Percentiles rank a stretch among this genome's conserved stretches.
Evolutionary conservation across 305 asterid genomes (phyloP).

Genomic region (Caryopteris hybrid): DNA sequence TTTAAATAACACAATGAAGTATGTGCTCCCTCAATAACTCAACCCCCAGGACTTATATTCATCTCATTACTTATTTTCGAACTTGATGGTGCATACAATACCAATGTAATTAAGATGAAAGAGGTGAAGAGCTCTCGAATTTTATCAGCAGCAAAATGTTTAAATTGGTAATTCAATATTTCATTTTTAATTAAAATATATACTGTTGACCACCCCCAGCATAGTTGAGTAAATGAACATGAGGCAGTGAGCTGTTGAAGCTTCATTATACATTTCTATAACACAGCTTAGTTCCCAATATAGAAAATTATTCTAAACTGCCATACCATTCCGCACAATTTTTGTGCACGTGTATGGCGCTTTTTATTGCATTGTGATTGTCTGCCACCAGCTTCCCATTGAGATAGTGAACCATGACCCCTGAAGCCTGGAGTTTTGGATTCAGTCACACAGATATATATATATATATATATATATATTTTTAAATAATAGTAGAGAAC

Average conservation of each 20-base stretch:
- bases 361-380: slow-evolving; percentile 27
- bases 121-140: background rate
- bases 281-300: background rate
- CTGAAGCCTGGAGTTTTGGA: slow-evolving; percentile 58
- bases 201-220: background rate
- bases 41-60: background rate
- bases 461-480: too few relatives aligned
- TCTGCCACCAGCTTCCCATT: slow-evolving; percentile 55
- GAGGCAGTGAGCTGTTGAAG: background rate
- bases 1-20: background rate
- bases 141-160: background rate
- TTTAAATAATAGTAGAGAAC: too few relatives aligned
- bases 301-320: background rate
- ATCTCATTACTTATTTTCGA: background rate
- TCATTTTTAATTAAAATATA: background rate
- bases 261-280: background rate
- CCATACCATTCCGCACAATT: slow-evolving; percentile 83
- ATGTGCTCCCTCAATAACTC: background rate
- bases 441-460: background rate
- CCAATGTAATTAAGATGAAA: background rate
- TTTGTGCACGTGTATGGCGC: slow-evolving; percentile 62
- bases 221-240: background rate
- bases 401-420: slow-evolving; percentile 64
- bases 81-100: background rate
- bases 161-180: background rate